These are phyloP conservation scores for Colletotrichum sp. DNA, from an alignment of 2,329 filamentous ascomycete genomes.

Conservation along the genomic window DNA sequence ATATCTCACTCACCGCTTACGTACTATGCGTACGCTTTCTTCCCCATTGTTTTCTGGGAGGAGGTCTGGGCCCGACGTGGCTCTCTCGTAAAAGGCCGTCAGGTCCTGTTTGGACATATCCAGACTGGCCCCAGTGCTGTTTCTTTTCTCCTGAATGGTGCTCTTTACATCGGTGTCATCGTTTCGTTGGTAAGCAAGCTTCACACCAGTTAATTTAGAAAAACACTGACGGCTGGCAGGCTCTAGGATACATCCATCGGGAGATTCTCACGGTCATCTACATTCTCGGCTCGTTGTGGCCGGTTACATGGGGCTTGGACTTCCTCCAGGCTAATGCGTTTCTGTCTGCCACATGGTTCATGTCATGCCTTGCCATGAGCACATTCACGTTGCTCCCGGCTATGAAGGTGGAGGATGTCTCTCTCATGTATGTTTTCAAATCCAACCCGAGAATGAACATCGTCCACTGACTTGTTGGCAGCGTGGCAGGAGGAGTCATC, in stretches of 20 bases:
- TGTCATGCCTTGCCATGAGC: slow-evolving; percentile 84
- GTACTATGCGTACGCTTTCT: slow-evolving; percentile 92
- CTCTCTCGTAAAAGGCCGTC: slow-evolving; percentile 70
- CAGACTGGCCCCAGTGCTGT: slow-evolving; percentile 61
- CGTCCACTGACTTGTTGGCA: slow-evolving; percentile 39
- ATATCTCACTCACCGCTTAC: slow-evolving; percentile 79
- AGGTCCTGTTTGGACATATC: slow-evolving; percentile 73
- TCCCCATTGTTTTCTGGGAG: slow-evolving; percentile 96
- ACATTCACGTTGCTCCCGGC: slow-evolving; percentile 88
- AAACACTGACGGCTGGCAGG: slow-evolving; percentile 56
- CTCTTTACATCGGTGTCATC: slow-evolving; percentile 76
- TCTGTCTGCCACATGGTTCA: slow-evolving; percentile 73
- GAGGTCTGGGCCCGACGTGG: slow-evolving; percentile 83
- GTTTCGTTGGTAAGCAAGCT: slow-evolving; percentile 70
- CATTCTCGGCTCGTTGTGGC: slow-evolving; percentile 79
- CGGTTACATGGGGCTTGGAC: slow-evolving; percentile 70
- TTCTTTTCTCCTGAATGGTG: slow-evolving; percentile 66
- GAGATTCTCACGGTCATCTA: slow-evolving; percentile 87
- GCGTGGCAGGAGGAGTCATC: slow-evolving; percentile 74
- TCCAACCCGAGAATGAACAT: background rate
- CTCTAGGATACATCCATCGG: slow-evolving; percentile 89
- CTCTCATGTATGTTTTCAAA: slow-evolving; percentile 68
- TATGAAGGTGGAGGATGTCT: slow-evolving; percentile 80
- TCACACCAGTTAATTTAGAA: background rate
- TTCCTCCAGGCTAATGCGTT: slow-evolving; percentile 73